Conservation (phyloP, 2,329 filamentous ascomycete genomes). For the Blastomyces silverae region DNA sequence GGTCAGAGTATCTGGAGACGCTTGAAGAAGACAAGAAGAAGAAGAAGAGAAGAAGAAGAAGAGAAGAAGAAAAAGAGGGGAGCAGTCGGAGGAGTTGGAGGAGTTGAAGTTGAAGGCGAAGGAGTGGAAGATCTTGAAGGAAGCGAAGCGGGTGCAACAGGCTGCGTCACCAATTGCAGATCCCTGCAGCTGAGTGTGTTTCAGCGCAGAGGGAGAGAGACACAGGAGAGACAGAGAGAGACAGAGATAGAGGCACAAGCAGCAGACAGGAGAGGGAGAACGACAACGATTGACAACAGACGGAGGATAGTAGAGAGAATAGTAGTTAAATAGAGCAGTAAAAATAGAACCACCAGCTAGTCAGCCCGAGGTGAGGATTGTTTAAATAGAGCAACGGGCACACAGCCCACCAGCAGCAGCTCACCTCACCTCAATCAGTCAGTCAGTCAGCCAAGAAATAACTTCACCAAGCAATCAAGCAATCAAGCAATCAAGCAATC, state of each 20-base stretch:
- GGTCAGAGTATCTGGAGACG: not conserved
- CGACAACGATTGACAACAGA: not conserved
- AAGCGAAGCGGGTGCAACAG: conserved; percentile 14
- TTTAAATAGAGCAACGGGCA: too few species aligned
- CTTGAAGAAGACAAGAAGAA: not conserved
- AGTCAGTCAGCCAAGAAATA: too few species aligned
- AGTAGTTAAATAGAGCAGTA: not conserved
- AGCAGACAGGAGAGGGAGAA: not conserved
- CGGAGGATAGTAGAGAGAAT: not conserved
- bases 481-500: too few species aligned
- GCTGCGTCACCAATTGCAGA: conserved; percentile 18
- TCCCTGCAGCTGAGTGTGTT: conserved; percentile 9
- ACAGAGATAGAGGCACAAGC: not conserved
- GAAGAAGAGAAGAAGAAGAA: not conserved
- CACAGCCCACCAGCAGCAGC: too few species aligned
- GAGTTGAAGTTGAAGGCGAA: not conserved
- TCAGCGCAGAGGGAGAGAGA: not conserved
- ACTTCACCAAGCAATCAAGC: too few species aligned
- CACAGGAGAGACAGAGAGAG: not conserved
- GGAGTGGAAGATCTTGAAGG: not conserved
- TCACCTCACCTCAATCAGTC: too few species aligned
- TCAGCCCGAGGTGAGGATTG: too few species aligned
- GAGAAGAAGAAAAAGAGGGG: not conserved
- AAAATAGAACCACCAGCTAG: not conserved
- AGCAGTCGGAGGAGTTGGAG: not conserved